phyloP scores from a whole-genome alignment of 2,329 filamentous ascomycete species.

The Eutypella sp. region DNA sequence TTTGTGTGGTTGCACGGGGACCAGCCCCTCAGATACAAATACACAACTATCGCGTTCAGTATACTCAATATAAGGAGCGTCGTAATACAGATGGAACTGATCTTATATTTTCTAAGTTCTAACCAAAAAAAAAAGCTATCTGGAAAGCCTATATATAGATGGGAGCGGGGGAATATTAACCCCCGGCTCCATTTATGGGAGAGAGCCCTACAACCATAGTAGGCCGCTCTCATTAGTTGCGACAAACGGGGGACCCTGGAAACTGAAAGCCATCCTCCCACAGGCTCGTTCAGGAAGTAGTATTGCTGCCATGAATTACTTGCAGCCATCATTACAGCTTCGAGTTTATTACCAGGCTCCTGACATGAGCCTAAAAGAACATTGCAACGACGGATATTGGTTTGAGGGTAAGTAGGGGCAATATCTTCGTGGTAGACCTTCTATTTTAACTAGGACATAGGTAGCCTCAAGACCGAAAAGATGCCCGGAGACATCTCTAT shows the following conservation, averaged over 20 bases:
- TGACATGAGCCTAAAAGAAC: neutral
- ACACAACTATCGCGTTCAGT: too few relatives aligned
- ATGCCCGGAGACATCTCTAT: neutral
- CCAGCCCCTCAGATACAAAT: too few relatives aligned
- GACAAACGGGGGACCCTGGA: conserved; percentile 6
- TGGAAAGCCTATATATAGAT: too few relatives aligned
- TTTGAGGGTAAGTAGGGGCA: neutral
- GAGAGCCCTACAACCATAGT: too few relatives aligned
- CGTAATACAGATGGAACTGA: too few relatives aligned
- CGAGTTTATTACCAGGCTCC: neutral
- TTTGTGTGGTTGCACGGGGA: too few relatives aligned
- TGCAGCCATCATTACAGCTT: neutral
- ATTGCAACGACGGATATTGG: neutral
- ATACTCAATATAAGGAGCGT: too few relatives aligned
- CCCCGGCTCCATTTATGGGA: too few relatives aligned
- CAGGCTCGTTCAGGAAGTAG: neutral
- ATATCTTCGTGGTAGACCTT: neutral
- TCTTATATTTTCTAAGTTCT: too few relatives aligned
- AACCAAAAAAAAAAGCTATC: too few relatives aligned
- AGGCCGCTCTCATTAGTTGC: too few relatives aligned
- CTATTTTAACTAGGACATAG: neutral
- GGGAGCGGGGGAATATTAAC: too few relatives aligned
- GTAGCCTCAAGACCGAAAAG: neutral
- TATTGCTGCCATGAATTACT: neutral
- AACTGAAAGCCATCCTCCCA: neutral